These are phyloP conservation scores for Nemania sp. DNA, from an alignment of 2,329 filamentous ascomycete species.

Conservation along the genomic window DNA sequence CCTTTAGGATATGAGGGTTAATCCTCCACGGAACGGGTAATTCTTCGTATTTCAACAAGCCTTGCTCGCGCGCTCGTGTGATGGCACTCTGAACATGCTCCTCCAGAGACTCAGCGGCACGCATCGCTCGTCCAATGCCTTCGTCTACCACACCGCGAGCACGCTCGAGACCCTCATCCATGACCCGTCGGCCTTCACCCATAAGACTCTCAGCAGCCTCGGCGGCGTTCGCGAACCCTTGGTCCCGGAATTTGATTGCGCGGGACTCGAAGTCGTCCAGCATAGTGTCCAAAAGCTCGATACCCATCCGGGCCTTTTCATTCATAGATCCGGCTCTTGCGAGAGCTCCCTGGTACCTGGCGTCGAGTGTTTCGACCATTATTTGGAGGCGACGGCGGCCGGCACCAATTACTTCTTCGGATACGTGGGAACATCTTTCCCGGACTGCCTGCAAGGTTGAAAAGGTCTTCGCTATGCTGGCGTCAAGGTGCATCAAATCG, in stretches of 20 bases:
- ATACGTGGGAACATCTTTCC: constrained; percentile 88
- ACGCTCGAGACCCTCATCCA: constrained; percentile 81
- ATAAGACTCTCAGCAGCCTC: constrained; percentile 79
- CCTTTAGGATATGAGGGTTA: constrained; percentile 91
- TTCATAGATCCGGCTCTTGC: constrained; percentile 87
- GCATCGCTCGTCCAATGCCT: constrained; percentile 82
- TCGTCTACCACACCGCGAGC: constrained; percentile 83
- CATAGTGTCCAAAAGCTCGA: constrained; percentile 87
- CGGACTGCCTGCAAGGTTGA: constrained; percentile 87
- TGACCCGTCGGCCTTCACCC: constrained; percentile 81
- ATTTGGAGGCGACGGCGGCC: constrained; percentile 86
- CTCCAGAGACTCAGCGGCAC: constrained; percentile 84
- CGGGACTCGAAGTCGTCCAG: constrained; percentile 86
- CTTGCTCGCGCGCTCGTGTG: constrained; percentile 78
- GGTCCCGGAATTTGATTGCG: constrained; percentile 82
- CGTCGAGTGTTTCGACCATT: constrained; percentile 92
- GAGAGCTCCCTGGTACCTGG: constrained; percentile 86
- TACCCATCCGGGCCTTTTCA: constrained; percentile 89
- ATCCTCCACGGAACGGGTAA: constrained; percentile 92
- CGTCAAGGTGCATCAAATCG: constrained; percentile 80
- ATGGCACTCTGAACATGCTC: constrained; percentile 87
- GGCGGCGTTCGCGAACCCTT: constrained; percentile 74
- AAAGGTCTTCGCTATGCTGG: constrained; percentile 86
- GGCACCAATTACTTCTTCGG: constrained; percentile 88
- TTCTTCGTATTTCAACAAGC: constrained; percentile 89